Evolutionary conservation across 768 basidiomycete genomes (phyloP).

Genomic region (Boletus reticuloceps): DNA sequence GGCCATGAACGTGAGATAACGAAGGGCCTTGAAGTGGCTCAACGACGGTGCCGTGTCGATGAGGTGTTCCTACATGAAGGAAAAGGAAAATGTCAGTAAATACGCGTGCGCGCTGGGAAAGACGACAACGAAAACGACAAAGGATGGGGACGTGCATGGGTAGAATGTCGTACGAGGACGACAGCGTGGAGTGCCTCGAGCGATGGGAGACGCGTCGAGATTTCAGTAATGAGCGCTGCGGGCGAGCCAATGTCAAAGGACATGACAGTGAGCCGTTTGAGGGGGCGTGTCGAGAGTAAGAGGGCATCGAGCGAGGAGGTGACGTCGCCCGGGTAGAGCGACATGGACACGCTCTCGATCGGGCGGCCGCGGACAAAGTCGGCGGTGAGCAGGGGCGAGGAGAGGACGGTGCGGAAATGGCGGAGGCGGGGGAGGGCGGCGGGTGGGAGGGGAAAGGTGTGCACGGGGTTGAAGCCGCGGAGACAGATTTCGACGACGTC

Average conservation of each 20-base stretch:
- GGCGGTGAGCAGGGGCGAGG: slow-evolving; percentile 44
- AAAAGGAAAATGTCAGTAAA: too few relatives aligned
- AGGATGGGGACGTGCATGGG: slow-evolving; percentile 37
- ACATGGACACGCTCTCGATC: slow-evolving; percentile 49
- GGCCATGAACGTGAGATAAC: slow-evolving; percentile 62
- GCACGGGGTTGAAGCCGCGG: slow-evolving; percentile 47
- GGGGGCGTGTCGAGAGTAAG: slow-evolving; percentile 33
- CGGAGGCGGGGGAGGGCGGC: slow-evolving; percentile 46
- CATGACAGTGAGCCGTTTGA: slow-evolving; percentile 55
- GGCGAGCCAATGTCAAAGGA: slow-evolving; percentile 51
- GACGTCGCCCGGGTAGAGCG: slow-evolving; percentile 44
- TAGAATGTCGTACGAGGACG: slow-evolving; percentile 48
- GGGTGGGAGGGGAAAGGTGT: slow-evolving; percentile 32
- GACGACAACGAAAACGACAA: too few relatives aligned
- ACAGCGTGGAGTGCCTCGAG: slow-evolving; percentile 64
- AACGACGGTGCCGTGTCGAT: slow-evolving; percentile 40
- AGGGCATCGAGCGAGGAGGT: slow-evolving; percentile 45
- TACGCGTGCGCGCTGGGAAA: too few relatives aligned
- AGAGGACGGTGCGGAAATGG: slow-evolving; percentile 53
- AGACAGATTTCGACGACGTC: slow-evolving; percentile 52
- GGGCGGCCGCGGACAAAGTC: slow-evolving; percentile 48
- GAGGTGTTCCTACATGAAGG: slow-evolving; percentile 44
- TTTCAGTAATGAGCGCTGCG: slow-evolving; percentile 42
- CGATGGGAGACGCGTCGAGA: slow-evolving; percentile 44
- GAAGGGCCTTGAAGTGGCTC: slow-evolving; percentile 40